phyloP scores from a whole-genome alignment of 495 filamentous ascomycete genomes.

The Saxophila tyrrhenica region DNA sequence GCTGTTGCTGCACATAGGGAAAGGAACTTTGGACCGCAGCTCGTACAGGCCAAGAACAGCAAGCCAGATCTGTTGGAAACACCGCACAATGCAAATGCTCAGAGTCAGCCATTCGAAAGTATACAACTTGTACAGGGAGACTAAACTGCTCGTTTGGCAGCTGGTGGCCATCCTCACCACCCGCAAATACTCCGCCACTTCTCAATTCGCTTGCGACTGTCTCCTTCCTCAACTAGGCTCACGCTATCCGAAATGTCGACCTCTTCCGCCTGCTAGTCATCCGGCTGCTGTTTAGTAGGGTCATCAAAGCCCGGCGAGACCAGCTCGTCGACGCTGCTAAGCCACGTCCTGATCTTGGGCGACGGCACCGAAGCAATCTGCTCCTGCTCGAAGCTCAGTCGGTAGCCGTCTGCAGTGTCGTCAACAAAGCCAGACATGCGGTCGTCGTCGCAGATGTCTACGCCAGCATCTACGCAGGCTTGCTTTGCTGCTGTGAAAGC shows the following conservation, averaged over 20 bases:
- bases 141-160: too few species aligned
- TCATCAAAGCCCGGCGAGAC: neutral
- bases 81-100: too few species aligned
- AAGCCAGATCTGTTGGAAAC: too few species aligned
- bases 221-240: conserved; percentile 1
- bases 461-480: neutral
- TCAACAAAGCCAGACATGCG: neutral
- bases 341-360: neutral
- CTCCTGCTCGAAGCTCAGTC: neutral
- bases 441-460: neutral
- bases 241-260: neutral
- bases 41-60: too few species aligned
- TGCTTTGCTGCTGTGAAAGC: neutral
- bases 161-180: too few species aligned
- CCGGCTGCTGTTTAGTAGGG: neutral
- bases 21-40: too few species aligned
- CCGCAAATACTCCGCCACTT: conserved; percentile 1
- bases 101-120: too few species aligned
- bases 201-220: neutral
- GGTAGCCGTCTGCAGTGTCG: neutral
- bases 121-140: too few species aligned
- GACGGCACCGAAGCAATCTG: neutral
- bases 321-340: neutral
- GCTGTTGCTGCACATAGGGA: too few species aligned
- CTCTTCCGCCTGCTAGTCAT: neutral